Base-by-base conservation (phyloP, 2,329 filamentous ascomycete genomes). In the Colletotrichum spaethianum region DNA sequence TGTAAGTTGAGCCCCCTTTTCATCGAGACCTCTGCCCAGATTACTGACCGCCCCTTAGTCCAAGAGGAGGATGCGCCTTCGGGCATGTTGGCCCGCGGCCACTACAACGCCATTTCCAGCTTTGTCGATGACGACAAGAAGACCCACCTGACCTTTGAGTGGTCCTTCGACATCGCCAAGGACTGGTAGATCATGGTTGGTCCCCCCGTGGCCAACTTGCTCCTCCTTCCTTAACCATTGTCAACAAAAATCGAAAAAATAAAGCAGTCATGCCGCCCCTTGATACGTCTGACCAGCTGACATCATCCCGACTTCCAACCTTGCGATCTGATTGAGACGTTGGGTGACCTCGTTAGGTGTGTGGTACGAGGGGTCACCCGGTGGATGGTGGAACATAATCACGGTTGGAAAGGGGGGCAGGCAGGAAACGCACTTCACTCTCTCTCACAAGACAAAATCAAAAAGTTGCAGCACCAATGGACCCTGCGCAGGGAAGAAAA, bases 81-180 rank as follows among this genome's bases (percentile, higher is more conserved):
- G 23, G 96, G 96, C 78, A 96, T 98, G 91, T 85, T 98, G 66
- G 93, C 91, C 68, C 93, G 96, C 74, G 96, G 95, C 75, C 92
- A 95, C 84, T 99, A 99, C 89, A 93, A 93, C 73, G 95, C 95
- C 74, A 84, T 92, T 73, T 98, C 95, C 76, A 94, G 91, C 83
- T 99, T 99, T 82, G 90, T 98, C 74, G 96, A 99, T 81, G 96
- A 99, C 79, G 96, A 99, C 85, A 93, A 96, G 82, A 92, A 94
- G 84, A 92, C 89, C 75, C 95, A 99, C 84, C 88, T 99, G 75
- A 88, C 93, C 81, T 99, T 99, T 83, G 93, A 97, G 79, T 99
- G 96, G 96, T 91, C 92, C 74, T 98, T 99, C 79, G 93, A 98
- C 80, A 98, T 99, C 82, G 89, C 93, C 85, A 99, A 98, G 90